Percentiles rank a stretch among this genome's conserved stretches.
phyloP scores from a whole-genome alignment of 306 rosid genomes.

The Adenanthera pavonina region DNA sequence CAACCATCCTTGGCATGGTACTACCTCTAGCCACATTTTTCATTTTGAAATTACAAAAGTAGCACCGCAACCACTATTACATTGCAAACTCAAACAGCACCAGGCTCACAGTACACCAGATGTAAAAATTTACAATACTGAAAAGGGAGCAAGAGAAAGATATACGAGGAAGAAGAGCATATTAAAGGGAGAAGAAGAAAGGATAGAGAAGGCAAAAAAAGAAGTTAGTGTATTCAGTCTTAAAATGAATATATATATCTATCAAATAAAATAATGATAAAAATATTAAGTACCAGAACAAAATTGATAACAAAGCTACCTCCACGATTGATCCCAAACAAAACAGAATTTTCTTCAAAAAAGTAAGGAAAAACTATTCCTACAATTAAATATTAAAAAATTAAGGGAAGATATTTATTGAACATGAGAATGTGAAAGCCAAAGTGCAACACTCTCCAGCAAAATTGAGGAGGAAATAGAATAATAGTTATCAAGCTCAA shows the following conservation, averaged over 20 bases:
- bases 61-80: not conserved
- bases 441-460: not conserved
- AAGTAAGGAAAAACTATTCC: not conserved
- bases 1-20: slow-evolving; percentile 1
- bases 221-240: not conserved
- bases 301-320: not conserved
- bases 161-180: not conserved
- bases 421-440: not conserved
- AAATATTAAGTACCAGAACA: slow-evolving; percentile 1
- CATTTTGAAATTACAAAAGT: not conserved
- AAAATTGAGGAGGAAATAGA: not conserved
- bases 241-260: not conserved
- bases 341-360: not conserved
- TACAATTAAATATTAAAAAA: not conserved
- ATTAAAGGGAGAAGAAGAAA: not conserved
- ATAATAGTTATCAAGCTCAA: not conserved
- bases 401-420: not conserved
- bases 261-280: not conserved
- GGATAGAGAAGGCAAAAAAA: not conserved
- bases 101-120: not conserved
- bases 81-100: slow-evolving; percentile 20
- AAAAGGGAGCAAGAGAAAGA: not conserved
- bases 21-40: slow-evolving; percentile 1
- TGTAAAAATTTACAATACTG: not conserved
- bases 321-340: not conserved